phyloP scores from a whole-genome alignment of 1,284 basidiomycete genomes.

The Exobasidium cylindrosporum region DNA sequence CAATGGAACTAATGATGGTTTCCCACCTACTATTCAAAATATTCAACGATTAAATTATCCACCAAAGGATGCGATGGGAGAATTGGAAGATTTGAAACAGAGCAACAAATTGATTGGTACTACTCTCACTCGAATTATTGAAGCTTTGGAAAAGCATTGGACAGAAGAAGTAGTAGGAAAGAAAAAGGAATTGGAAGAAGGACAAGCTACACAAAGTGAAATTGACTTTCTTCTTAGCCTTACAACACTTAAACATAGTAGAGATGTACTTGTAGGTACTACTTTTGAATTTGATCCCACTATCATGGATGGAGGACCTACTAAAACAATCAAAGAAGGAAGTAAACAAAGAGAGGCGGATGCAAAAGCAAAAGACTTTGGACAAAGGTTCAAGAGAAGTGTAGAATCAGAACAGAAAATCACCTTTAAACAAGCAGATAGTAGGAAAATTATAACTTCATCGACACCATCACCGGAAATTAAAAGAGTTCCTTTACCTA shows the following conservation, averaged over 20 bases:
- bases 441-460: not conserved
- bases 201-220: slow-evolving; percentile 5
- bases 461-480: not conserved
- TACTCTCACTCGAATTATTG: slow-evolving; percentile 28
- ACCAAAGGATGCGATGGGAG: slow-evolving; percentile 2
- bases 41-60: not conserved
- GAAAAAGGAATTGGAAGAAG: not conserved
- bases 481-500: not conserved
- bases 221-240: slow-evolving; percentile 35
- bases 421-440: not conserved
- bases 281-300: slow-evolving; percentile 36
- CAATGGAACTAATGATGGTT: slow-evolving; percentile 3
- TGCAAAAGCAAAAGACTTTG: not conserved
- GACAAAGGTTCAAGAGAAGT: not conserved
- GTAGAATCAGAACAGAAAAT: not conserved
- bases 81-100: slow-evolving; percentile 20
- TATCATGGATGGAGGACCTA: not conserved
- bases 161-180: slow-evolving; percentile 8
- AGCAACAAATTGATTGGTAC: slow-evolving; percentile 34
- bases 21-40: slow-evolving; percentile 9
- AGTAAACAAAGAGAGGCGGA: not conserved
- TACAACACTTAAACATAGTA: slow-evolving; percentile 42
- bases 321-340: not conserved
- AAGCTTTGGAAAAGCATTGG: slow-evolving; percentile 30
- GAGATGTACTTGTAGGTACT: slow-evolving; percentile 37